Evolutionary conservation across 1,139 yeast species (phyloP).

Genomic region (Yamadazyma membranifaciens): DNA sequence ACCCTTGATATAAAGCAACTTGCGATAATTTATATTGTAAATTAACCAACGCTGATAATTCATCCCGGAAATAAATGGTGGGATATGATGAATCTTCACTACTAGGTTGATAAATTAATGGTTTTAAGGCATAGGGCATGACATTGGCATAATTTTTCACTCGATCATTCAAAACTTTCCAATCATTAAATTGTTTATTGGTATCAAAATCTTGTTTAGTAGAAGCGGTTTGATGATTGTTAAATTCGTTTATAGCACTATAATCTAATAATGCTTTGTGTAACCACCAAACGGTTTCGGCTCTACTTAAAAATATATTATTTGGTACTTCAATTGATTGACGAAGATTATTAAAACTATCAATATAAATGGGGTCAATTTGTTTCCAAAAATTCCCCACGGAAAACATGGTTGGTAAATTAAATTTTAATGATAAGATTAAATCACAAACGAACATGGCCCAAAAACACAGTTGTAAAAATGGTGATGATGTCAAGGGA

Average conservation of each 20-base stretch:
- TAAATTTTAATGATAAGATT: constrained; percentile 32
- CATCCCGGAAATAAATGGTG: constrained; percentile 33
- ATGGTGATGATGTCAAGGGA: constrained; percentile 26
- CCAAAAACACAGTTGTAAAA: constrained; percentile 37
- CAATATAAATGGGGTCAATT: constrained; percentile 31
- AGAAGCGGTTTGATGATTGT: constrained; percentile 25
- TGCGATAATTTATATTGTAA: constrained; percentile 32
- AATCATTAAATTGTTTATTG: constrained; percentile 24
- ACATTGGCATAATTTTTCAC: constrained; percentile 29
- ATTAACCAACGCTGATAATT: constrained; percentile 31
- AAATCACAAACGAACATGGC: constrained; percentile 35
- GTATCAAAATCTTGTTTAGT: constrained; percentile 23
- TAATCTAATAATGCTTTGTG: constrained; percentile 30
- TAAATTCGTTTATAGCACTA: constrained; percentile 31
- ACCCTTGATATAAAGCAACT: constrained; percentile 30
- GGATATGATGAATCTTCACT: constrained; percentile 25
- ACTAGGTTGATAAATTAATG: constrained; percentile 29
- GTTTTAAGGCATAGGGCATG: constrained; percentile 31
- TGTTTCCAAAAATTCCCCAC: constrained; percentile 30
- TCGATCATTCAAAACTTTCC: constrained; percentile 26
- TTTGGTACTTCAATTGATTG: neutral
- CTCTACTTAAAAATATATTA: constrained; percentile 15
- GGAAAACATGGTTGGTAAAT: constrained; percentile 31
- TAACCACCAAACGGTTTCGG: constrained; percentile 37
- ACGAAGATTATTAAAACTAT: constrained; percentile 13